Percentiles rank a stretch among this genome's conserved stretches.
phyloP scores from a whole-genome alignment of 176 grass and related monocot species.

The Rhipidocladum racemiflorum region DNA sequence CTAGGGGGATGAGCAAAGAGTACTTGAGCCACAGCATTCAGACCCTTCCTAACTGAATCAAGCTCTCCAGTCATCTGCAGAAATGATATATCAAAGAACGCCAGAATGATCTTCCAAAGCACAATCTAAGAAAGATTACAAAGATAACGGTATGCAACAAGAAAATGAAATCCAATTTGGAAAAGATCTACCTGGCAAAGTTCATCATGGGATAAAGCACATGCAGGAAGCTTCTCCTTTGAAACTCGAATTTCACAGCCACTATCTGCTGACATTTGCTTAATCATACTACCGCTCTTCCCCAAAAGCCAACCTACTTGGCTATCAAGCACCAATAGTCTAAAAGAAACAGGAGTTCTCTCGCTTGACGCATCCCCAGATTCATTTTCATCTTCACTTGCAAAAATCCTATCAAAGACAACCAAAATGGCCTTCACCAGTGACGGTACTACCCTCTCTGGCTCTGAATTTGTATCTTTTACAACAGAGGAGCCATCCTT shows the following conservation, averaged over 20 bases:
- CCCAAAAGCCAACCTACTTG: slow-evolving; percentile 91
- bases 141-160: not conserved
- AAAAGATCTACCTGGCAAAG: slow-evolving; percentile 69
- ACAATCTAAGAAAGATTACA: slow-evolving; percentile 28
- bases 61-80: slow-evolving; percentile 72
- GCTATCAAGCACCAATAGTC: slow-evolving; percentile 71
- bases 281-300: slow-evolving; percentile 69
- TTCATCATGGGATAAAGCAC: slow-evolving; percentile 65
- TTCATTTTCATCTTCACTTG: slow-evolving; percentile 46
- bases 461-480: slow-evolving; percentile 35
- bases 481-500: slow-evolving; percentile 24
- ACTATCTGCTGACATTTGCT: slow-evolving; percentile 74
- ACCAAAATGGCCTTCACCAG: slow-evolving; percentile 55
- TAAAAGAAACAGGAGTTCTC: slow-evolving; percentile 54
- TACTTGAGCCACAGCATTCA: slow-evolving; percentile 57
- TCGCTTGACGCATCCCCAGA: slow-evolving; percentile 27
- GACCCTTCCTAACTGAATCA: slow-evolving; percentile 72
- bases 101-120: slow-evolving; percentile 27
- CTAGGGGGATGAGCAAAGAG: slow-evolving; percentile 67
- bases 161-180: slow-evolving; percentile 12
- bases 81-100: slow-evolving; percentile 33
- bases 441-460: slow-evolving; percentile 43
- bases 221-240: slow-evolving; percentile 73
- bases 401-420: slow-evolving; percentile 81
- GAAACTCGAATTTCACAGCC: slow-evolving; percentile 74